Base-by-base conservation (phyloP, 805 yeast genomes). In the Starmerella davenportii region DNA sequence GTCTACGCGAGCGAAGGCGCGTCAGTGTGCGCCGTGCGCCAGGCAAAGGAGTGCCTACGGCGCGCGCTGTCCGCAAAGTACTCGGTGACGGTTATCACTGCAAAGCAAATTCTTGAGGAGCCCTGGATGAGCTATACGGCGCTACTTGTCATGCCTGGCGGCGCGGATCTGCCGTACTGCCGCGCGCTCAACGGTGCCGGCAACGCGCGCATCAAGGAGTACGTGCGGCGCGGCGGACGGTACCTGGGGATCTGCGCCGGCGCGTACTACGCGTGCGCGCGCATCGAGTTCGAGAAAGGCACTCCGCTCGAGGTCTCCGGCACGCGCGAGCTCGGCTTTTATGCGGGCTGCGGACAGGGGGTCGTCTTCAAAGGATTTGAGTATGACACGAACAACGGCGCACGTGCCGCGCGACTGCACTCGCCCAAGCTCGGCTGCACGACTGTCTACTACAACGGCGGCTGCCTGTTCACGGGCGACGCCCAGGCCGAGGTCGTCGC, bases 171-270 rank as follows among this genome's bases (percentile, higher is more conserved):
- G 37, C 95, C 95, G 0, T 72, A 76, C 47, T 80, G 93, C 45
- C 63, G 66, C 38, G 70, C 68, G 3, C 66, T 92, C 45, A 74
- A 77, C 51, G 87, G 93, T 1, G 59, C 57, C 1, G 81, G 84
- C 0, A 79, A 76, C 50, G 50, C 59, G 8, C 61, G 64, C 29
- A 79, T 82, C 44, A 56, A 60, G 21, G 70, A 70, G 36, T 82
- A 66, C 47, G 82, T 82, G 1, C 63, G 72, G 23, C 63, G 64
- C 39, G 98, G 96, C 23, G 99, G 99, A 2, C 62, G 64, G 36
- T 82, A 63, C 51, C 56, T 87, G 17, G 98, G 98, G 0, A 72
- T 90, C 45, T 90, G 99, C 59, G 90, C 99, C 8, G 99, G 99
- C 32, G 96, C 79, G 0, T 90, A 90, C 58, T 90, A 72, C 52